Percentiles rank a stretch among this genome's conserved stretches.
Conservation (phyloP, 768 basidiomycete species). For the Suillus discolor region DNA sequence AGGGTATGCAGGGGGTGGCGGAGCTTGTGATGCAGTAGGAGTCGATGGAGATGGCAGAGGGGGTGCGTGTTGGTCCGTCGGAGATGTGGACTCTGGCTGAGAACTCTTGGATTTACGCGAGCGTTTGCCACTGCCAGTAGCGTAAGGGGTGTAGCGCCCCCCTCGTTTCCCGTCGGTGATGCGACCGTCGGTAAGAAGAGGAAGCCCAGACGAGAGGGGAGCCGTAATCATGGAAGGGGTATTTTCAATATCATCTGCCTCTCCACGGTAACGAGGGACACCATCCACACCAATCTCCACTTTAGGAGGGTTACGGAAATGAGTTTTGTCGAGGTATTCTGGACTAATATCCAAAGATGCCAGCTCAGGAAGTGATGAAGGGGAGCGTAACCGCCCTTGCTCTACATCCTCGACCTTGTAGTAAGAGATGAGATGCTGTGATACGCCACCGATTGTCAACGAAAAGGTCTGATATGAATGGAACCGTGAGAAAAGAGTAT, state of each 20-base stretch:
- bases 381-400: constrained; percentile 83
- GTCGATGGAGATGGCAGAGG: constrained; percentile 31
- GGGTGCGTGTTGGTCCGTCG: constrained; percentile 30
- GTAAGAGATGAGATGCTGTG: constrained; percentile 94
- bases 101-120: constrained; percentile 36
- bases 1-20: constrained; percentile 30
- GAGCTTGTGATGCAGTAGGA: constrained; percentile 29
- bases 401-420: constrained; percentile 92
- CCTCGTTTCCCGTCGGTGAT: constrained; percentile 44
- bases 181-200: constrained; percentile 52
- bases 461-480: constrained; percentile 76
- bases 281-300: constrained; percentile 88
- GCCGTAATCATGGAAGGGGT: constrained; percentile 43
- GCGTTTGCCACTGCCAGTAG: constrained; percentile 35
- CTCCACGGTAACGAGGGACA: constrained; percentile 77
- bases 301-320: constrained; percentile 89
- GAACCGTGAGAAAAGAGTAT: constrained; percentile 32
- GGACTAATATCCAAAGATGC: constrained; percentile 84
- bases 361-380: constrained; percentile 87
- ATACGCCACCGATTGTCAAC: constrained; percentile 77
- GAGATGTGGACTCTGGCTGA: constrained; percentile 32
- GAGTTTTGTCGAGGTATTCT: constrained; percentile 86
- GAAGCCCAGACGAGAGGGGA: constrained; percentile 47
- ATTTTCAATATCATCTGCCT: constrained; percentile 70
- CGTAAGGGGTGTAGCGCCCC: constrained; percentile 49